phyloP scores from a whole-genome alignment of 169 alveolate species.

The Eimeria necatrix region DNA sequence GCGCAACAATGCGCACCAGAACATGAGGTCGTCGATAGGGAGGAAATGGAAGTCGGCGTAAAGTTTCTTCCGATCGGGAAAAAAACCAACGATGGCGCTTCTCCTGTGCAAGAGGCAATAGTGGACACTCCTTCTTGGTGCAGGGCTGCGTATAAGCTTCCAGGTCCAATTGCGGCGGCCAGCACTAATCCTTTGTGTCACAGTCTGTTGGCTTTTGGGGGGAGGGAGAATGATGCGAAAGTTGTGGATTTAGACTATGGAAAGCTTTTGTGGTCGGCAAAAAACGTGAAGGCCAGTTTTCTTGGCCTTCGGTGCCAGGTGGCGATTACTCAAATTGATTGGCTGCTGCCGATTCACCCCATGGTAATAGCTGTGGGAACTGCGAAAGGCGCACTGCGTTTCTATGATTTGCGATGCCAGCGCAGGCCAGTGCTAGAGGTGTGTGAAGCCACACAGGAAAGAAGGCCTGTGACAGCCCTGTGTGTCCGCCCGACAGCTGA shows the following conservation, averaged over 20 bases:
- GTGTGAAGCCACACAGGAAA: constrained; percentile 57
- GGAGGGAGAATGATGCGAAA: constrained; percentile 71
- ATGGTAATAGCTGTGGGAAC: constrained; percentile 78
- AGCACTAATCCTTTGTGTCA: constrained; percentile 73
- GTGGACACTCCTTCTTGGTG: not conserved
- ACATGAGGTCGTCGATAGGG: not conserved
- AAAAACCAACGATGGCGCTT: not conserved
- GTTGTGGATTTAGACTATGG: constrained; percentile 71
- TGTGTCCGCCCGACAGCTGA: constrained; percentile 67
- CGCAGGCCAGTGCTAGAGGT: constrained; percentile 77
- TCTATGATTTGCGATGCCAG: constrained; percentile 80
- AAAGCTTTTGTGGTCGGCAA: constrained; percentile 65
- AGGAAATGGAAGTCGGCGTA: not conserved
- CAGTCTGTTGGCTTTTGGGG: constrained; percentile 77
- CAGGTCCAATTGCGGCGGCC: constrained; percentile 67
- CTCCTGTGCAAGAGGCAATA: not conserved
- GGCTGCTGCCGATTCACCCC: constrained; percentile 79
- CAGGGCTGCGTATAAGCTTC: constrained; percentile 64
- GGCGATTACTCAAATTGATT: constrained; percentile 42
- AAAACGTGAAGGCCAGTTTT: constrained; percentile 75
- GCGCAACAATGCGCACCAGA: not conserved
- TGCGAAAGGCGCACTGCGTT: constrained; percentile 73
- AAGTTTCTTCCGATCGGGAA: constrained; percentile 27
- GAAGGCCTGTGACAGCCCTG: constrained; percentile 58
- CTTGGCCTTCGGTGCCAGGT: constrained; percentile 73